Base-by-base conservation (phyloP, 2,329 filamentous ascomycete species). In the Mycogone perniciosa region DNA sequence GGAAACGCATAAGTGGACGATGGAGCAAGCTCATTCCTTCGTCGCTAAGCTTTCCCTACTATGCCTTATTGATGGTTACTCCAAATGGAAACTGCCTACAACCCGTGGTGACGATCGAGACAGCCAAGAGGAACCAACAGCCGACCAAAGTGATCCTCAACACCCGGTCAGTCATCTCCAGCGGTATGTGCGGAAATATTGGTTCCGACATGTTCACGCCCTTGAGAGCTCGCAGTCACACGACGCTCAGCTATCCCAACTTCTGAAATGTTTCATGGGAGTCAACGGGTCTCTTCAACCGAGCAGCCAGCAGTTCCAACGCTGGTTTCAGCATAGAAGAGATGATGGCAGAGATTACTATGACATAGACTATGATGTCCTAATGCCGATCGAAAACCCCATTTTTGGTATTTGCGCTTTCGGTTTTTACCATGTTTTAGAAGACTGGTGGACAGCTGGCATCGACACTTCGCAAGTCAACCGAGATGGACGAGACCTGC, bases 381-480 rank as follows among this genome's bases (percentile, higher is more conserved):
- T 20, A 2, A 20, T 11, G 39, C 41, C 48, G 4, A n/a, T 11
- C 3, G 34, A 44, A 2, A 44, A 44, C 1, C 35, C 48, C 1
- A 40, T 45, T 11, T 50, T 45, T 27, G 35, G 30, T 1, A 40
- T 50, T 8, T 50, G 42, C 29, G 34, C 6, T 35, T 7, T 45
- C 3, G 35, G 20, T 7, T 29, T 41, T 11, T 20, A 40, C 8
- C 31, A 34, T 33, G 7, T 45, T 7, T 30, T 50, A 2, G 5
- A 9, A 2, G 42, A 37, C 3, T 50, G 48, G 41, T 50, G 48
- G 42, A n/a, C 38, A 26, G 5, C 43, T 29, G 30, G n/a, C 30
- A 30, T 50, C 7, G 30, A 45, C 6, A 9, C 40, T 3, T 50
- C 34, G 6, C 42, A 50, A 35, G 42, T 50, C 6, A 50, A 45